phyloP scores from a whole-genome alignment of 495 filamentous ascomycete species.

The Trypethelium eluteriae region DNA sequence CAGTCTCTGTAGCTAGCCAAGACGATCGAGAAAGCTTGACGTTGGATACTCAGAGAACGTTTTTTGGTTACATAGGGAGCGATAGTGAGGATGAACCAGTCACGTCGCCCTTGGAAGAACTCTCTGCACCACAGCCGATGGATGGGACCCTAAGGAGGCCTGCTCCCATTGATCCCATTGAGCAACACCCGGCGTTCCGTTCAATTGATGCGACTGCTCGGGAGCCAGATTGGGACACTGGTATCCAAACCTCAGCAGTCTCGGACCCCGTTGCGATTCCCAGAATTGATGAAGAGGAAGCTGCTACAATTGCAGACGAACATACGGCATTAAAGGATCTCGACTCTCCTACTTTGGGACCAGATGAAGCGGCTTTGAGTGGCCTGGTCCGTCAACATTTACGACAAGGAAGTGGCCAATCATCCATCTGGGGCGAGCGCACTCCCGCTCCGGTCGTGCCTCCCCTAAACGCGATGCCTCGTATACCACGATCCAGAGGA shows the following conservation, averaged over 20 bases:
- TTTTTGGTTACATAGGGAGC: slow-evolving; percentile 28
- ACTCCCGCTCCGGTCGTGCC: slow-evolving; percentile 1
- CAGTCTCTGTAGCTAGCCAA: not conserved
- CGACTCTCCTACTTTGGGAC: slow-evolving; percentile 78
- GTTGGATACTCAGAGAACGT: slow-evolving; percentile 28
- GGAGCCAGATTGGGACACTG: not conserved
- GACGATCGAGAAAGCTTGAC: not conserved
- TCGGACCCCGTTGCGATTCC: not conserved
- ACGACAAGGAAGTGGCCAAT: slow-evolving; percentile 69
- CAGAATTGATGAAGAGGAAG: not conserved
- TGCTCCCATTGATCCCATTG: not conserved
- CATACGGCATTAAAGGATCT: slow-evolving; percentile 15
- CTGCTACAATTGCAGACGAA: not conserved
- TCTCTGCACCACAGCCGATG: not conserved
- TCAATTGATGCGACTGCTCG: not conserved
- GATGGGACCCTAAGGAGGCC: not conserved
- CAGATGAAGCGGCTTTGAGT: slow-evolving; percentile 58
- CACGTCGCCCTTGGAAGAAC: not conserved
- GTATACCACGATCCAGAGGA: slow-evolving; percentile 9
- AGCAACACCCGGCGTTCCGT: slow-evolving; percentile 7
- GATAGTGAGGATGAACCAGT: slow-evolving; percentile 27
- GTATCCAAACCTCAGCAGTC: not conserved
- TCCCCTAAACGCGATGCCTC: not conserved
- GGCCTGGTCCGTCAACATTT: slow-evolving; percentile 82
- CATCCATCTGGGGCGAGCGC: slow-evolving; percentile 50